Evolutionary conservation across 208 protist species (phyloP), one percentile per base, ranked within the genome.

Genomic region (Wallacemonas sp.): DNA sequence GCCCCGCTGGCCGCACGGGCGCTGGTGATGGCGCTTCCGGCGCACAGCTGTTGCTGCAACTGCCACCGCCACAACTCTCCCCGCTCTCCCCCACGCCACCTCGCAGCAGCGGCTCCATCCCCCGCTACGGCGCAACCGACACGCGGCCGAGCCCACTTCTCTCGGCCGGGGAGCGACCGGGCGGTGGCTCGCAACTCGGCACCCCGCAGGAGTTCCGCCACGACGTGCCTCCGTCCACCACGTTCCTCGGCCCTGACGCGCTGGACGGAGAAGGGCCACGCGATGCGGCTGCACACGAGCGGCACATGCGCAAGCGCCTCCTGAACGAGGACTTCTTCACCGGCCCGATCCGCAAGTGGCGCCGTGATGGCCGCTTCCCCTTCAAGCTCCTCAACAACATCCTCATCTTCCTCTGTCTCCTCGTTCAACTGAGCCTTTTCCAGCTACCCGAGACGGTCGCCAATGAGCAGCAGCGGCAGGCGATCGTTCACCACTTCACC

Each of bases 401-500:
- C 11, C 33, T 75, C 12, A 77, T 85, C 36, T 68, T 78, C 54
- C 4, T 81, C 21, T 52, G 76, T 26, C 17, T 85, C 38, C 44
- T 85, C 30, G 23, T 77, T 23, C 48, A 84, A 55, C 56, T 74
- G 29, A 70, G 33, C 27, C 61, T 70, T 34, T 85, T 76, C 48
- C 72, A 81, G 29, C 65, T 72, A 6, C 81, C 81, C 5, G 58
- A 80, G 41, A 57, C 52, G 26, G 67, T 71, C 41, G 70, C 65
- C n/a, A 83, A 68, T 33, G 75, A 80, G 41, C 48, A 56, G 64
- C 74, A 85, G 67, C 77, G 74, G 17, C 72, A 68, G 46, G 70
- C 78, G 4, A 75, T 88, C 19, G 63, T 81, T 14, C 47, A 74
- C 36, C 72, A 73, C n/a, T 88, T 88, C 61, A 61, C 78, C n/a